phyloP scores from a whole-genome alignment of 345 rosid genomes.

The Salix udensis region DNA sequence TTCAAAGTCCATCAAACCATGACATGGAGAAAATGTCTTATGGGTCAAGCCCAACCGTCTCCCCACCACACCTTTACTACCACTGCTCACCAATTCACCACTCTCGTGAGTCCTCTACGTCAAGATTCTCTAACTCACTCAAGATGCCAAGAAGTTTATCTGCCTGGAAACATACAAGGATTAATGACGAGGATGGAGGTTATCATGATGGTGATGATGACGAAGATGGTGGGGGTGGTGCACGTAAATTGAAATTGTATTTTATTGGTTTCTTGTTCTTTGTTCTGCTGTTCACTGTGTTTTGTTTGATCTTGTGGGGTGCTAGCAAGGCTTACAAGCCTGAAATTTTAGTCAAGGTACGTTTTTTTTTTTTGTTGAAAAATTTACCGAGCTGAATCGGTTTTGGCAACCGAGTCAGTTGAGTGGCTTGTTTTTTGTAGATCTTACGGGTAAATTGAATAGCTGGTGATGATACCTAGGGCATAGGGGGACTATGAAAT shows the following conservation, averaged over 20 bases:
- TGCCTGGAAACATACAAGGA: conserved; percentile 55
- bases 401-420: not conserved
- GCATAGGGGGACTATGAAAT: conserved; percentile 4
- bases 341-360: conserved; percentile 62
- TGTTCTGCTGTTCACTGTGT: conserved; percentile 47
- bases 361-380: not conserved
- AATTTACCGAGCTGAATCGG: conserved; percentile 3
- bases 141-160: conserved; percentile 47
- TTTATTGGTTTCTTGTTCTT: conserved; percentile 48
- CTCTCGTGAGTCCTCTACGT: conserved; percentile 92
- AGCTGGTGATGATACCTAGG: not conserved
- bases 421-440: conserved; percentile 1
- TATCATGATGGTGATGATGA: conserved; percentile 35
- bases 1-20: conserved; percentile 94
- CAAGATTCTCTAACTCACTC: conserved; percentile 74
- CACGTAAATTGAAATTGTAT: conserved; percentile 52
- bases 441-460: conserved; percentile 6
- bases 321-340: conserved; percentile 77
- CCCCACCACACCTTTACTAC: conserved; percentile 77
- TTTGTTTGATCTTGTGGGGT: conserved; percentile 80
- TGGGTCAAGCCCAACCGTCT: conserved; percentile 75
- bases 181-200: conserved; percentile 25
- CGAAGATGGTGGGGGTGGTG: conserved; percentile 23
- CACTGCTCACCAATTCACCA: conserved; percentile 91
- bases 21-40: conserved; percentile 93